phyloP scores from a whole-genome alignment of 805 yeast species.

The Blastobotrys americana region DNA sequence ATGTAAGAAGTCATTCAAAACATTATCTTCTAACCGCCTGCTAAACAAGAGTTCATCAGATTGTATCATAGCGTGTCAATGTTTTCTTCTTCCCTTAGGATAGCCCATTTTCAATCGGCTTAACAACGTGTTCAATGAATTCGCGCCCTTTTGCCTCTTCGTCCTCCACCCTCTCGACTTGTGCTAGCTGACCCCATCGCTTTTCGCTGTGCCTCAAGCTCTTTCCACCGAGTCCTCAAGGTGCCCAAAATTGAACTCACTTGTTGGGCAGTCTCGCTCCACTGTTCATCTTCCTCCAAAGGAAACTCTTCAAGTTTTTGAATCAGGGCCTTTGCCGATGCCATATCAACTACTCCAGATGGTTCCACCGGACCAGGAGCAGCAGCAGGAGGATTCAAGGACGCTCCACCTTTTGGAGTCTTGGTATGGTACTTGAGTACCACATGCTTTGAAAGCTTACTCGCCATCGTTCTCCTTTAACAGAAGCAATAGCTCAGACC shows the following conservation, averaged over 20 bases:
- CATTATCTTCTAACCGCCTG: too few species aligned
- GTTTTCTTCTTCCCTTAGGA: too few species aligned
- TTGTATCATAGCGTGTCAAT: too few species aligned
- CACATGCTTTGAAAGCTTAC: constrained; percentile 13
- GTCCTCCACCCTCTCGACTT: background rate
- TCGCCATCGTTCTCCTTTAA: constrained; percentile 1
- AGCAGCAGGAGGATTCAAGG: constrained; percentile 1
- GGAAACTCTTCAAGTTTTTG: constrained; percentile 8
- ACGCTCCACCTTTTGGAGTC: constrained; percentile 1
- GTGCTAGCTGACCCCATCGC: background rate
- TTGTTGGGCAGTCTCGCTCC: constrained; percentile 16
- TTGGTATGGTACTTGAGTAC: constrained; percentile 10
- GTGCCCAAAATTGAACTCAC: constrained; percentile 9
- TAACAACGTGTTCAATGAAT: too few species aligned
- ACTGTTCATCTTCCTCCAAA: constrained; percentile 16
- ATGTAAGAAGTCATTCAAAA: too few species aligned
- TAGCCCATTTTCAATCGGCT: too few species aligned
- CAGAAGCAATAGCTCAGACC: too few species aligned
- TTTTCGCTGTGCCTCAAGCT: constrained; percentile 14
- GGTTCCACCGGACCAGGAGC: background rate
- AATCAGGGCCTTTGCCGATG: constrained; percentile 9
- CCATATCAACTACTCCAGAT: constrained; percentile 3
- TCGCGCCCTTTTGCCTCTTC: background rate
- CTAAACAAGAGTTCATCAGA: too few species aligned
- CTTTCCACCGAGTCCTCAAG: constrained; percentile 14